Base-by-base conservation (phyloP, 2,329 filamentous ascomycete genomes). In the Fusarium armeniacum region DNA sequence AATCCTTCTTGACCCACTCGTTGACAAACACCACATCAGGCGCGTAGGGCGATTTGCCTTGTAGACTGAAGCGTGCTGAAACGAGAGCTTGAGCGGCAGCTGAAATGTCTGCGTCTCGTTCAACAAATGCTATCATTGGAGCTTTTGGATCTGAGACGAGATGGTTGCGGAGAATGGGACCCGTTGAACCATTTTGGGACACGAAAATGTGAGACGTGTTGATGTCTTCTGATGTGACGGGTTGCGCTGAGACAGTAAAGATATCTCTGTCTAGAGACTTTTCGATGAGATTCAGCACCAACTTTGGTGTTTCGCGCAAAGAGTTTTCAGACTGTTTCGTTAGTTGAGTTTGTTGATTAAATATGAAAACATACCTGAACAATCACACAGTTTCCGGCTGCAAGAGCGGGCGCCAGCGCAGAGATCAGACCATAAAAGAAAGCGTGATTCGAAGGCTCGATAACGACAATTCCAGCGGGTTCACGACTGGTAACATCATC, bases 1-100 rank as follows among this genome's bases (percentile, higher is more conserved):
- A 28, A 6, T 73, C 71, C 13, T 70, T 74, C 44, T 73, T 74
- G 5, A 73, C 67, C 58, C 62, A 73, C 18, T 73, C 71, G 4
- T 73, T 74, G 1, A 73, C 71, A 0, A 73, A 51, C 0, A 73
- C 67, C 0, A 73, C 46, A 2, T 73, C 71, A 11, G 71, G 71
- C 0, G 71, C 71, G 22, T 73, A 74, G 0, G 71, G 63, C 0
- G 71, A 65, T 44, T 59, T 72, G 3, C 71, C 71, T 8, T 59
- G 56, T 0, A 72, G 38, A 4, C 56, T 57, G 12, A 73, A 73
- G 1, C 71, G 69, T 4, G 71, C 54, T 0, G 67, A 54, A 3
- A 70, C 51, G 0, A 73, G 53, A 1, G 63, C 66, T 20, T 65
- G 65, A 5, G 71, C 71, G 1, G 71, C 71, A 1, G 54, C 46